These are phyloP conservation scores for Parmales sp. DNA, from an alignment of 108 stramenopile species.

Conservation along the genomic window DNA sequence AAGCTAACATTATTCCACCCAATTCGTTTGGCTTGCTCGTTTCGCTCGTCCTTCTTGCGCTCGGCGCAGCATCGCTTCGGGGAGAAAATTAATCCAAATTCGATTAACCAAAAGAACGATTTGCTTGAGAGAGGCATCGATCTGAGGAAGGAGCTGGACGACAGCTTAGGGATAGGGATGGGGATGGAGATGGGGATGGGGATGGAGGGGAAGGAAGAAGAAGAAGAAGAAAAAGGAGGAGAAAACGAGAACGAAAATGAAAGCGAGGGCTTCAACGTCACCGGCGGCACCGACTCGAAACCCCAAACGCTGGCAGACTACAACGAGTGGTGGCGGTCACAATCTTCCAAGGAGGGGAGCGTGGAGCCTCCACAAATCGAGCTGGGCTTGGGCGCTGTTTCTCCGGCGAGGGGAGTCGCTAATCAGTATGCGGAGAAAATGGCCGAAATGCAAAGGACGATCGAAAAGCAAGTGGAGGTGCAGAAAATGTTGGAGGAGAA, in stretches of 20 bases:
- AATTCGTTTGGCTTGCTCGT: too few relatives aligned
- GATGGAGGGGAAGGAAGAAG: background rate
- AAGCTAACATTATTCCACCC: too few relatives aligned
- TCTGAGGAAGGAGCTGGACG: too few relatives aligned
- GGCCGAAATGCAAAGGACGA: background rate
- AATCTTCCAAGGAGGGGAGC: background rate
- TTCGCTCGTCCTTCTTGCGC: too few relatives aligned
- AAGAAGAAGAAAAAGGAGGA: background rate
- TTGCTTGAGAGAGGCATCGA: too few relatives aligned
- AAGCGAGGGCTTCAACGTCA: background rate
- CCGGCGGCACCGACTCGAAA: background rate
- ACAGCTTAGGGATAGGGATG: too few relatives aligned
- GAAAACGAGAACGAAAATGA: background rate
- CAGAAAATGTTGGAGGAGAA: background rate
- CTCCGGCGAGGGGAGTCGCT: background rate
- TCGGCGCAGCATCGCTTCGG: too few relatives aligned
- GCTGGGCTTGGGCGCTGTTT: conserved; percentile 1
- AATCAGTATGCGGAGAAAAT: background rate
- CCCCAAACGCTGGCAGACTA: background rate
- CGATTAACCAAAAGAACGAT: too few relatives aligned
- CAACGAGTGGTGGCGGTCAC: conserved; percentile 1
- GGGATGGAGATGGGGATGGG: background rate
- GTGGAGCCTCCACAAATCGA: background rate
- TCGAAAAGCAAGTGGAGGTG: background rate
- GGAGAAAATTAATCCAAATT: too few relatives aligned